A percentile compares a stretch with the other conserved stretches of the same genome.
These are phyloP conservation scores for Vararia minispora DNA, from an alignment of 768 basidiomycete genomes.

Conservation along the genomic window DNA sequence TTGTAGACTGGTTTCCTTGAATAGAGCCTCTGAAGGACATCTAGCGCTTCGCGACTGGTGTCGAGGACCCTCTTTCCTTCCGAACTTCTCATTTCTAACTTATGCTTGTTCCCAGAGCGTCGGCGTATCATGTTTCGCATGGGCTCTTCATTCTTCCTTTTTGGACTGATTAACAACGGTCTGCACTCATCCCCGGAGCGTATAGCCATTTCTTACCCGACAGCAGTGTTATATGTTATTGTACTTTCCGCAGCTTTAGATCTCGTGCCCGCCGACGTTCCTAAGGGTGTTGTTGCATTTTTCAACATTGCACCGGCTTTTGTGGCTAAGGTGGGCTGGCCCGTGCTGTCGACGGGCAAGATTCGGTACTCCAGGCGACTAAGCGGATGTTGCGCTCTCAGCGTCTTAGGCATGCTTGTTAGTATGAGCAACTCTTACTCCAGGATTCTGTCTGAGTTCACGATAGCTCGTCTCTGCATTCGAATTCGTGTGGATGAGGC, in stretches of 20 bases:
- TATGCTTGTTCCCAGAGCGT: conserved; percentile 4
- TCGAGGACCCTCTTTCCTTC: no score
- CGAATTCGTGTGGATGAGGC: conserved; percentile 6
- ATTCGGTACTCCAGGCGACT: conserved; percentile 75
- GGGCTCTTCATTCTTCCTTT: conserved; percentile 71
- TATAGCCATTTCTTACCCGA: conserved; percentile 3
- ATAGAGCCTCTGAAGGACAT: no score
- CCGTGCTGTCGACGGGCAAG: conserved; percentile 77
- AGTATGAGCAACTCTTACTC: conserved; percentile 19
- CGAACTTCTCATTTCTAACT: no score
- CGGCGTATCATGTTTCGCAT: conserved; percentile 24
- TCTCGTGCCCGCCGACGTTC: conserved; percentile 82
- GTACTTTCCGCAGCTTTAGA: conserved; percentile 95
- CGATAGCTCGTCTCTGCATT: conserved; percentile 12
- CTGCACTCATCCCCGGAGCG: conserved; percentile 2
- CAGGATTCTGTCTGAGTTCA: not conserved
- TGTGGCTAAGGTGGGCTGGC: conserved; percentile 84
- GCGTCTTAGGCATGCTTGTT: conserved; percentile 82
- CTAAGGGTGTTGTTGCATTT: conserved; percentile 90
- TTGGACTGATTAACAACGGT: conserved; percentile 92
- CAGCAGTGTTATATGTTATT: conserved; percentile 83
- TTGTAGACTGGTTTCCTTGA: no score
- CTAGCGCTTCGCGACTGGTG: no score
- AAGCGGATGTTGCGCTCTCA: conserved; percentile 61
- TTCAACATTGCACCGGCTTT: conserved; percentile 91